phyloP scores from a whole-genome alignment of 768 basidiomycete genomes.

The Suillus paluster region DNA sequence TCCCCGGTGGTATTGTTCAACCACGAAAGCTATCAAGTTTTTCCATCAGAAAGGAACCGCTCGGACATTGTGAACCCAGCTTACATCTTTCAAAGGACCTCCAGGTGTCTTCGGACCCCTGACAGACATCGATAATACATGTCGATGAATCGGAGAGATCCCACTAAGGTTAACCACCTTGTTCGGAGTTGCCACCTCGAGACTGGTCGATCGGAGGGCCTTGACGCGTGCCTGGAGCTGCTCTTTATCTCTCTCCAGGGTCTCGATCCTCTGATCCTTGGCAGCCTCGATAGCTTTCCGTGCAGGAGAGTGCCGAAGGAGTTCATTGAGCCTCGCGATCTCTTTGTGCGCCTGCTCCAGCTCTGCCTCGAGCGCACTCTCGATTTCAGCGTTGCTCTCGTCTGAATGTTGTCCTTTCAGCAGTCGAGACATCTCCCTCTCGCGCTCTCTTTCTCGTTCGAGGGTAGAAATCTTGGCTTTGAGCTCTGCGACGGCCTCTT shows the following conservation, averaged over 20 bases:
- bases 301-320: constrained; percentile 74
- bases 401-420: constrained; percentile 24
- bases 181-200: constrained; percentile 60
- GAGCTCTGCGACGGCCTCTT: constrained; percentile 54
- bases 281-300: constrained; percentile 79
- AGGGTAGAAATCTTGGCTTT: constrained; percentile 53
- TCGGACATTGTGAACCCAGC: constrained; percentile 24
- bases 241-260: constrained; percentile 77
- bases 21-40: constrained; percentile 65
- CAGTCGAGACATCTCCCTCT: constrained; percentile 29
- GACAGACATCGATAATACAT: constrained; percentile 68
- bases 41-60: constrained; percentile 14
- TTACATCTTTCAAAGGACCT: constrained; percentile 75
- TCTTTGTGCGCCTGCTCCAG: constrained; percentile 79
- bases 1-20: constrained; percentile 64
- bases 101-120: constrained; percentile 79
- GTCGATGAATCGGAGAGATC: constrained; percentile 80
- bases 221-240: constrained; percentile 75
- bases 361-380: constrained; percentile 68
- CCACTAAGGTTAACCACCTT: constrained; percentile 57
- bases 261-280: constrained; percentile 74
- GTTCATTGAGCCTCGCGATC: constrained; percentile 67
- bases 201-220: constrained; percentile 54
- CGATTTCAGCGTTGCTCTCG: constrained; percentile 57
- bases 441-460: constrained; percentile 59